phyloP scores from a whole-genome alignment of 2,329 filamentous ascomycete genomes.

The Beauveria pseudobassiana region DNA sequence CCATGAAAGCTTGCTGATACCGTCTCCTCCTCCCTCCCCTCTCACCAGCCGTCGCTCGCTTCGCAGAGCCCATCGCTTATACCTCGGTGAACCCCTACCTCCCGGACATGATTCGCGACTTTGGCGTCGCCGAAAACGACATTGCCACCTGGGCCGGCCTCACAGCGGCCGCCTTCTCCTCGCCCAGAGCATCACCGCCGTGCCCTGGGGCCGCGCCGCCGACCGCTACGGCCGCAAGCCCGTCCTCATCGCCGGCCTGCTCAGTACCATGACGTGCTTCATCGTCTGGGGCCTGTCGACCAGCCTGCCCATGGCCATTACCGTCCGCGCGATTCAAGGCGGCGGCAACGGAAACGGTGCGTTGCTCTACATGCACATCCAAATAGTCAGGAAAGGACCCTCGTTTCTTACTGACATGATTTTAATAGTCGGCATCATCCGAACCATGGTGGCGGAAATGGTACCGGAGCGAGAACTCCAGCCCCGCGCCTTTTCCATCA shows the following conservation, averaged over 20 bases:
- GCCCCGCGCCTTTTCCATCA: constrained; percentile 81
- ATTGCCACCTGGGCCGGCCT: constrained; percentile 77
- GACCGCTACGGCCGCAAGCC: constrained; percentile 78
- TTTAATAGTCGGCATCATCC: constrained; percentile 68
- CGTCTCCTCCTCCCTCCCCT: not conserved
- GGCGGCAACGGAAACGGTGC: constrained; percentile 76
- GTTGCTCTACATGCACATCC: constrained; percentile 14
- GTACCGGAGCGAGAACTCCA: constrained; percentile 82
- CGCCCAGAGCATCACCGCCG: constrained; percentile 62
- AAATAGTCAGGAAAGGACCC: too few relatives aligned
- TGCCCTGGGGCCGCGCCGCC: constrained; percentile 69
- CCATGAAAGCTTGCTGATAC: not conserved
- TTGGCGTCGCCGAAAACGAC: constrained; percentile 62
- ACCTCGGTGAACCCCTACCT: constrained; percentile 65
- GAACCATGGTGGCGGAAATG: constrained; percentile 89
- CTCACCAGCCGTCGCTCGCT: constrained; percentile 61
- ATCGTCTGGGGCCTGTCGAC: constrained; percentile 79
- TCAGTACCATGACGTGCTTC: constrained; percentile 74
- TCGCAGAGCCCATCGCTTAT: constrained; percentile 66
- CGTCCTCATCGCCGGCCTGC: constrained; percentile 64
- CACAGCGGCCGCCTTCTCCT: constrained; percentile 67
- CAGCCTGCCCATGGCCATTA: constrained; percentile 71
- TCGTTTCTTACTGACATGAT: not conserved
- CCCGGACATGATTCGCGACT: constrained; percentile 77
- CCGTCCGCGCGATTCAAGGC: constrained; percentile 70